These are phyloP conservation scores for Annona squamosa DNA, from an alignment of 164 flowering plant genomes.

Conservation along the genomic window DNA sequence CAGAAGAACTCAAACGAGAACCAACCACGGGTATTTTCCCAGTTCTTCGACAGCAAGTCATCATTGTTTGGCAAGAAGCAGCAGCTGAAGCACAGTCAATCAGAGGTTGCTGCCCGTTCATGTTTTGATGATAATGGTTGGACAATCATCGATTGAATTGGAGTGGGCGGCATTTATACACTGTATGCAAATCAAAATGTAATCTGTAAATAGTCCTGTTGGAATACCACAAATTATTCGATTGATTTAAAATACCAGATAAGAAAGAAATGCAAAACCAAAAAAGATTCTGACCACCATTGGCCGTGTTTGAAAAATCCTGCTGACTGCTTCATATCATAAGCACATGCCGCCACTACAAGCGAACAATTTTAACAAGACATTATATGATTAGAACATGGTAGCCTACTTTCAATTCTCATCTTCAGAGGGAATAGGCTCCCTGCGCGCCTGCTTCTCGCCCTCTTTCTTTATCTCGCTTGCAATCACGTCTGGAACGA, in stretches of 20 bases:
- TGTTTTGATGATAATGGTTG: conserved; percentile 40
- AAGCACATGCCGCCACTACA: background rate
- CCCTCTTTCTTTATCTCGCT: conserved; percentile 15
- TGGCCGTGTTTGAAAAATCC: background rate
- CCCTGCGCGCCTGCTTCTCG: conserved; percentile 16
- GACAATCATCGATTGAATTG: conserved; percentile 40
- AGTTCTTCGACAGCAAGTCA: conserved; percentile 49
- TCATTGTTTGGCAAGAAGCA: conserved; percentile 63
- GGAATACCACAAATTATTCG: background rate
- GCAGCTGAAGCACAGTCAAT: conserved; percentile 38
- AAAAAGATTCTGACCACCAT: background rate
- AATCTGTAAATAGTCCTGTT: conserved; percentile 19
- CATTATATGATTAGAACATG: background rate
- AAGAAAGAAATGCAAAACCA: background rate
- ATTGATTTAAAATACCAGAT: background rate
- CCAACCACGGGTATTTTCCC: conserved; percentile 24
- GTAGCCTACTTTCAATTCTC: conserved; percentile 9
- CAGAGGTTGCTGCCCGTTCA: conserved; percentile 27
- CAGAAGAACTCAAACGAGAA: conserved; percentile 4
- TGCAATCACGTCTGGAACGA: conserved; percentile 33
- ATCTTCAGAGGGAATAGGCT: conserved; percentile 2
- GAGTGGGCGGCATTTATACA: background rate
- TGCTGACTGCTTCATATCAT: background rate
- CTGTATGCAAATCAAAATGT: background rate
- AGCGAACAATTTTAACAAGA: background rate